Base-by-base conservation (phyloP, 106 monocot species). In the Phalaenopsis equestris region DNA sequence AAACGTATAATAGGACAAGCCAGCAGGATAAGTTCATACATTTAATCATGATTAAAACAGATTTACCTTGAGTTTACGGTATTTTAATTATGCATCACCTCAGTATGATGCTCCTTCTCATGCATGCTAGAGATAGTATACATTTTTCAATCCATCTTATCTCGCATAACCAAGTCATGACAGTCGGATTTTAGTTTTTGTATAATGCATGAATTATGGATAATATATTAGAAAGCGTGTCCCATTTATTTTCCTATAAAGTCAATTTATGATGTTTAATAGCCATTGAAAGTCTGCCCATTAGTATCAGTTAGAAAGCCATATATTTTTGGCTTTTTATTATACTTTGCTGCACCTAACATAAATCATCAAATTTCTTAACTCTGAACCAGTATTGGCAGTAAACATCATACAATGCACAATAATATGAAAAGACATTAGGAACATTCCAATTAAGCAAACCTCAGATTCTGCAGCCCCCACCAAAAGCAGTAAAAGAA, bases 401-500 rank as follows among this genome's bases (percentile, higher is more conserved):
- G 6, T 45, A 45, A 45, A 4, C 43, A 4, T 45, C 43, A 45
- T 45, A 45, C 56, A 56, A 56, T 2, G 17, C 8, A 56, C 56
- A 56, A 56, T 56, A 3, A 56, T 17, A 10, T 56, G 17, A 56
- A 56, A 56, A 56, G 61, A 18, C 5, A 61, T n/a, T 5, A 4
- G 21, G 21, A n/a, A 61, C n/a, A 61, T 61, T 3, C 8, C 18
- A 19, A 61, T 39, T 70, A 38, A 70, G 76, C 90, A 75, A 75
- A 91, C 98, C 94, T 98, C 79, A 98, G 81, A 86, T 91, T 94
- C 82, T 89, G 94, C 30, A 98, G 78, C 12, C 98, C 98, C 92
- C 94, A 98, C 94, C 94, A 98, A 72, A 94, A 88, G 80, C 98
- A 98, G 81, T 88, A 98, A 79, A 98, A 91, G 11, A 94, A 83